A percentile compares a stretch with the other conserved stretches of the same genome.
Conservation (phyloP, 2,329 filamentous ascomycete species). For the Rutstroemia sp. region DNA sequence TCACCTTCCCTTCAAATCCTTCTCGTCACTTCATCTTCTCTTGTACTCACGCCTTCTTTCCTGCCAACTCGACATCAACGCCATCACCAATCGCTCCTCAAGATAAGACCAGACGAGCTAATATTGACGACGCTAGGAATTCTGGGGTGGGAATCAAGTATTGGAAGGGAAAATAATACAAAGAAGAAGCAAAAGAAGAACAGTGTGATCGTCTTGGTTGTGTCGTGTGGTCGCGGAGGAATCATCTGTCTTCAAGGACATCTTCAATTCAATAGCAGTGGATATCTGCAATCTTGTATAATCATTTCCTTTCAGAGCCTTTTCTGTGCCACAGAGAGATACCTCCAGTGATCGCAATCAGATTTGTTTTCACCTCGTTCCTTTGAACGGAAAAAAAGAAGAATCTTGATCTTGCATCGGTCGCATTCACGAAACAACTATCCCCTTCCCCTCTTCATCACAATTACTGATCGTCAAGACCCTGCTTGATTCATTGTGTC, state of each 20-base stretch:
- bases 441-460: slow-evolving; percentile 19
- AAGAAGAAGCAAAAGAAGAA: slow-evolving; percentile 1
- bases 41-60: not conserved
- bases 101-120: not conserved
- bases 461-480: slow-evolving; percentile 21
- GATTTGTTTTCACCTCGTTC: slow-evolving; percentile 31
- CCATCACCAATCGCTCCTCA: not conserved
- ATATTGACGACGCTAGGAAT: not conserved
- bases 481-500: slow-evolving; percentile 19
- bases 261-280: slow-evolving; percentile 26
- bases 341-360: slow-evolving; percentile 31
- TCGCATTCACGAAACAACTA: slow-evolving; percentile 25
- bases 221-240: slow-evolving; percentile 8
- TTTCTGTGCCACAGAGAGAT: slow-evolving; percentile 25
- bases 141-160: not conserved
- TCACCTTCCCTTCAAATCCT: slow-evolving; percentile 1
- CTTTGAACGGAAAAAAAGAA: slow-evolving; percentile 30
- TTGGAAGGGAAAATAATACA: slow-evolving; percentile 7
- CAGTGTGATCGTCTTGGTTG: slow-evolving; percentile 6
- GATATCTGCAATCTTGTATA: slow-evolving; percentile 29
- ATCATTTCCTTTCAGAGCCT: slow-evolving; percentile 29
- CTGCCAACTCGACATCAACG: not conserved
- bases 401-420: slow-evolving; percentile 29
- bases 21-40: not conserved
- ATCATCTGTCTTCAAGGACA: slow-evolving; percentile 18